phyloP scores from a whole-genome alignment of 176 grass and related monocot genomes.

The Chrysopogon serrulatus region DNA sequence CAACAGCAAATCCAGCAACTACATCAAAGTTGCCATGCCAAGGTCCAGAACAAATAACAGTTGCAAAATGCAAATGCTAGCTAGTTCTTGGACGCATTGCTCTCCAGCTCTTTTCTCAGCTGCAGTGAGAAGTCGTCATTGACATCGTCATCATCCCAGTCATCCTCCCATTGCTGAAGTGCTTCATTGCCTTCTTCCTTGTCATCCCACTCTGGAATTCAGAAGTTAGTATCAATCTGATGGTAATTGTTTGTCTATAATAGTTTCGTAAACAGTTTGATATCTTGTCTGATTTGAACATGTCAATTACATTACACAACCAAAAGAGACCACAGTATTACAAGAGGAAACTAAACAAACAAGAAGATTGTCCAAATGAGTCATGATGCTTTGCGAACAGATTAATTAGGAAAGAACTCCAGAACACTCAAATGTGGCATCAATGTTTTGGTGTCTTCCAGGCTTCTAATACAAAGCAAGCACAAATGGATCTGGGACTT shows the following conservation, averaged over 20 bases:
- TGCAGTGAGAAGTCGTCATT: too few species aligned
- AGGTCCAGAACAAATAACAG: background rate
- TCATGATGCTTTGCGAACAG: background rate
- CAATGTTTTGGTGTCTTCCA: background rate
- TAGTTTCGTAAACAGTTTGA: background rate
- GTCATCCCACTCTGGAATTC: slow-evolving; percentile 48
- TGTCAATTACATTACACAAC: background rate
- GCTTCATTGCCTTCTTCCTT: slow-evolving; percentile 68
- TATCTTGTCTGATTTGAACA: background rate
- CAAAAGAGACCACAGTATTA: background rate
- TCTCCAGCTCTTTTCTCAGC: slow-evolving; percentile 59
- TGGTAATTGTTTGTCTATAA: background rate
- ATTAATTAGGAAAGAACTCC: background rate
- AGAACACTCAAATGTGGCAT: background rate
- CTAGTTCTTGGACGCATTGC: slow-evolving; percentile 49
- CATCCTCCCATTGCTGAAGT: slow-evolving; percentile 70
- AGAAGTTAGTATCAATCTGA: background rate
- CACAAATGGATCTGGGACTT: background rate
- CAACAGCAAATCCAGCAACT: background rate
- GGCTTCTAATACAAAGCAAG: background rate
- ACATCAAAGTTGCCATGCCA: background rate
- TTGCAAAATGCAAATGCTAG: background rate
- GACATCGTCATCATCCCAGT: slow-evolving; percentile 68
- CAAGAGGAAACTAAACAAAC: background rate
- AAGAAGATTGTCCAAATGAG: background rate